phyloP scores from a whole-genome alignment of 2,329 filamentous ascomycete species.

The Parascedosporium putredinis region DNA sequence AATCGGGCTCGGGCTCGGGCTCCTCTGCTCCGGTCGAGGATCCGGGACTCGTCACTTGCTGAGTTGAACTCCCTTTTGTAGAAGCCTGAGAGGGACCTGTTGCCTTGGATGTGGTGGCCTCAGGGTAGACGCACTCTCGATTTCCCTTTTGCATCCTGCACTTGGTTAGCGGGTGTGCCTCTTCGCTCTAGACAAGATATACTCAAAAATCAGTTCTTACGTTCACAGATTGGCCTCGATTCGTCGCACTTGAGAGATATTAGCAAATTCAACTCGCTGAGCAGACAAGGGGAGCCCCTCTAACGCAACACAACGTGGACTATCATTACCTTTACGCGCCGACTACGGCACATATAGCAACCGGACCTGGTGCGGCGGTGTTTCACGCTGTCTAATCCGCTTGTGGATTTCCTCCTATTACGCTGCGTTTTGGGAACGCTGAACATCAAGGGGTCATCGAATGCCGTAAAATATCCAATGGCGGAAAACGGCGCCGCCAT shows the following conservation, averaged over 20 bases:
- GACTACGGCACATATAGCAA: slow-evolving; percentile 81
- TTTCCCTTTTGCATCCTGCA: slow-evolving; percentile 76
- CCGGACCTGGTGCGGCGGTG: slow-evolving; percentile 88
- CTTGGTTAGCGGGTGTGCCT: neutral
- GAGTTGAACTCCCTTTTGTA: slow-evolving; percentile 13
- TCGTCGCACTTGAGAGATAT: slow-evolving; percentile 69
- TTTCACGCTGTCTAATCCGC: slow-evolving; percentile 64
- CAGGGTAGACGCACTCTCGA: slow-evolving; percentile 84
- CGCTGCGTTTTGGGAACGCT: slow-evolving; percentile 37
- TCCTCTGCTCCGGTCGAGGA: slow-evolving; percentile 46
- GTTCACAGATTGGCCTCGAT: slow-evolving; percentile 72
- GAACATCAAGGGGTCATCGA: slow-evolving; percentile 38
- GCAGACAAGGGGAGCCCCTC: too few relatives aligned
- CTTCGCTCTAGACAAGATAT: neutral
- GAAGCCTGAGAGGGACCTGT: neutral
- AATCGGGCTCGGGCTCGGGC: slow-evolving; percentile 28
- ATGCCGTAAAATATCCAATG: slow-evolving; percentile 38
- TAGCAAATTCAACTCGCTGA: too few relatives aligned
- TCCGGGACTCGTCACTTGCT: slow-evolving; percentile 36
- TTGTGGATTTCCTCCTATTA: slow-evolving; percentile 39
- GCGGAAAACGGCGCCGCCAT: slow-evolving; percentile 34
- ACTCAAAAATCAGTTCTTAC: slow-evolving; percentile 33
- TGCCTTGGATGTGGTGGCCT: slow-evolving; percentile 33
- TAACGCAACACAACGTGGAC: too few relatives aligned
- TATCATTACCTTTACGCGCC: slow-evolving; percentile 77